Evolutionary conservation across 352 stramenopile genomes (phyloP), one percentile per base, ranked within the genome.

Genomic region (Pythium rhizo-oryzae): DNA sequence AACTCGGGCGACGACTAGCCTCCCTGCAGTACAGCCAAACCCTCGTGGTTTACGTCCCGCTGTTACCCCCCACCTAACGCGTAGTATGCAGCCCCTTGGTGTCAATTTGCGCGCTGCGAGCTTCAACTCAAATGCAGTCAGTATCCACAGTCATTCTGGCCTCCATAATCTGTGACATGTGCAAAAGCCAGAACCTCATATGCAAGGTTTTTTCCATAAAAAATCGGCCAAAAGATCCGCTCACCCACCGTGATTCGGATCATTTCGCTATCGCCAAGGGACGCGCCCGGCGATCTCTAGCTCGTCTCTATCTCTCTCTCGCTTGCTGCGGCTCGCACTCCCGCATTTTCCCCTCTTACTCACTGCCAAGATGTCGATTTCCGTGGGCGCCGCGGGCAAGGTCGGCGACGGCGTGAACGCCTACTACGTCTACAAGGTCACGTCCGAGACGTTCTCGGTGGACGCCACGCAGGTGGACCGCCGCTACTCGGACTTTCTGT

Each of bases 401-500:
- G 81, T 95, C 28, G 87, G 87, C 54, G 87, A 95, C 47, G 85
- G 87, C 69, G 87, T 95, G n/a, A 93, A 93, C 75, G 76, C 80
- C 43, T 91, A 92, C 71, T 88, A 87, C 63, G 85, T 95, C 30
- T 95, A 88, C 79, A 90, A 87, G 55, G 77, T 95, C 68, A 83
- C 81, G 55, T 92, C 84, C 52, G 68, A 78, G 46, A 77, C 78
- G 19, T 72, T 82, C 57, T 74, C 74, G 5, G 61, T 80, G 9
- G 64, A 75, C 11, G 58, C 74, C 43, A 65, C 72, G 11, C 61
- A 82, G 28, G 87, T 95, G n/a, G 85, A 95, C 62, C 84, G 85
- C 41, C 85, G 87, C 51, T 95, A 93, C 75, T 92, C 84, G 65
- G 87, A 95, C 73, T 95, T 95, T 71, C 74, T 91, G 35, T 95